Base-by-base conservation (phyloP, 2,329 filamentous ascomycete species). In the Phoma sp. region DNA sequence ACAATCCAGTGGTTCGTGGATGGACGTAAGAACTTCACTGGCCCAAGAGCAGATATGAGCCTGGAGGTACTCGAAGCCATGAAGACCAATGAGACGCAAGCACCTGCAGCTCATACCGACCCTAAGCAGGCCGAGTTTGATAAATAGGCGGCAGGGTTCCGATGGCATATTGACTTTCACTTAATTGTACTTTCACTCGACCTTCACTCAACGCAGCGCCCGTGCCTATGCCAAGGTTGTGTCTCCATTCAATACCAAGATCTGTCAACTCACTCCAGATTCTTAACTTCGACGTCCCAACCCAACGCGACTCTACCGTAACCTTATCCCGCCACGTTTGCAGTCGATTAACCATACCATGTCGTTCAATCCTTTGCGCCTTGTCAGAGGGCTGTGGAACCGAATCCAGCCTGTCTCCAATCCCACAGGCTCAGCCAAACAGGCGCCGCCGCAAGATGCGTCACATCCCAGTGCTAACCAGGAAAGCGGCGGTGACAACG, bases 91-190 rank as follows among this genome's bases (percentile, higher is more conserved):
- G 60, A 62, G 15, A 57, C 59, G 9, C 38, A 32, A 7, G 29
- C 25, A n/a, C n/a, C n/a, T n/a, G 15, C 47, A n/a, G 26, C 87
- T 90, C 38, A 84, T 87, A 11, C 91, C 89, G 5, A 91, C 17
- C 28, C 51, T 3, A 54, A 54, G 34, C 20, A 49, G 17, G 34
- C 18, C 23, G 45, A 54, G 17, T 2, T 40, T 2, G 28, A 23
- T 7, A 54, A 49, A 37, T 54, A 39, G 34, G 28, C 42, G 33
- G 30, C 23, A 11, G 14, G n/a, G 11, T 4, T 18, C 7, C 12
- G 15, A 20, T 18, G n/a, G 9, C 38, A 32, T 39, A 7, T 3
- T 32, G 2, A 4, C 25, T 47, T 21, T 47, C 33, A 36, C 30
- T 18, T 15, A 11, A 14, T 26, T 15, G 20, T 12, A 26, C 10